Percentiles rank a stretch among this genome's conserved stretches.
These are phyloP conservation scores for Teratosphaeria nubilosa DNA, from an alignment of 2,329 filamentous ascomycete species.

Conservation along the genomic window DNA sequence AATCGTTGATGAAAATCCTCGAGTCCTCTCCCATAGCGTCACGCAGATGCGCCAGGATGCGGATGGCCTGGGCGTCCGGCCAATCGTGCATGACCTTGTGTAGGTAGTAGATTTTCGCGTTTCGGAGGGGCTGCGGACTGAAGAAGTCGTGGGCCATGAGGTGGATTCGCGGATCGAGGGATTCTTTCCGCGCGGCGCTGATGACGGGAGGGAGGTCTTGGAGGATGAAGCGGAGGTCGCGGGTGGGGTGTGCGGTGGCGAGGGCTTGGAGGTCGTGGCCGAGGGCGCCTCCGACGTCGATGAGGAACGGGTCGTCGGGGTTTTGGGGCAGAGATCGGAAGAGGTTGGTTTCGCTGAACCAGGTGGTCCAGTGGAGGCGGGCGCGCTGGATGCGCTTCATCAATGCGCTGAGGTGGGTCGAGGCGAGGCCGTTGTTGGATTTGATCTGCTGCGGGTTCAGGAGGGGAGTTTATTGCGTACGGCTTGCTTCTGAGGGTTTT, in stretches of 20 bases:
- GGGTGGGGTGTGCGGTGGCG: background rate
- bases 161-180: background rate
- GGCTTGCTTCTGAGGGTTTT: background rate
- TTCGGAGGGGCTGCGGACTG: background rate
- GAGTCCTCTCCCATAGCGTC: background rate
- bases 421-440: background rate
- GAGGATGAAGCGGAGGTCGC: background rate
- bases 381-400: conserved; percentile 6
- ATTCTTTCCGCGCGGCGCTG: background rate
- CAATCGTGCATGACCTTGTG: background rate
- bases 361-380: conserved; percentile 5
- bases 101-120: background rate
- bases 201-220: background rate
- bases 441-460: background rate
- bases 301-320: background rate
- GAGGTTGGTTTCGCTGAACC: conserved; percentile 1
- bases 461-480: background rate
- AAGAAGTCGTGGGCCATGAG: conserved; percentile 1
- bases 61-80: background rate
- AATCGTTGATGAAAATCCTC: background rate
- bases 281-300: background rate
- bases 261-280: background rate
- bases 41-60: background rate
- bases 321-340: background rate
- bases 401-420: conserved; percentile 1